Evolutionary conservation across 371 early-diverging fungal genomes (phyloP), one percentile per base, ranked within the genome.

Genomic region (Syncephalastrum contaminatum): DNA sequence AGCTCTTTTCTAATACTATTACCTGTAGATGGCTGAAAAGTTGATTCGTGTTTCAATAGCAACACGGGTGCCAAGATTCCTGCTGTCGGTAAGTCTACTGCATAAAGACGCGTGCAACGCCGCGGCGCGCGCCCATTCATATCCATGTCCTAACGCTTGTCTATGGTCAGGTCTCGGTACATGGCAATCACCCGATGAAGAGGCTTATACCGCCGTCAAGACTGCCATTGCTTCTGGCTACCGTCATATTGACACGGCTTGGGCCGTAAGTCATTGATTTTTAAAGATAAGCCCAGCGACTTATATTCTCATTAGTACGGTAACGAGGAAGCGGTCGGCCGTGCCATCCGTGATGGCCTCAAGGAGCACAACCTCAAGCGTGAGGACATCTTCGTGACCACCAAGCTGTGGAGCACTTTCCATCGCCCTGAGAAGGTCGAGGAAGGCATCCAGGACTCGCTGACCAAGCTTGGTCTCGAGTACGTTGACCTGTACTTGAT

Each of bases 371-470:
- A 63, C n/a, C 56, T 75, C 43, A 54, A 68, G 27, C 83, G 95
- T 46, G 68, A 84, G 45, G 83, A 92, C 24, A 58, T 97, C 44
- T 97, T 95, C 70, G 80, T 96, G 53, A 95, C 96, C 16, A 89
- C 91, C 66, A 97, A 98, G 77, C 76, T 98, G 81, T 82, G 84
- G 77, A 80, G 84, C 51, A 80, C 73, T 44, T 60, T 69, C 54
- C 77, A 76, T 49, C 67, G 73, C 22, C 80, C 83, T 13, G 60
- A 65, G 4, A 41, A 70, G 24, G 82, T 85, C 18, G 60, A 65
- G 6, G 64, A 82, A 53, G 84, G 62, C n/a, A 54, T 85, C 57
- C 60, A 72, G 14, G 60, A 63, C 0, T 83, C 88, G 22, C 66
- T 89, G 21, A 36, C 42, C 19, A 72, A 78, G 20, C 68, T 91